Conservation (phyloP, 768 basidiomycete species). For the Auriculariales sp. region DNA sequence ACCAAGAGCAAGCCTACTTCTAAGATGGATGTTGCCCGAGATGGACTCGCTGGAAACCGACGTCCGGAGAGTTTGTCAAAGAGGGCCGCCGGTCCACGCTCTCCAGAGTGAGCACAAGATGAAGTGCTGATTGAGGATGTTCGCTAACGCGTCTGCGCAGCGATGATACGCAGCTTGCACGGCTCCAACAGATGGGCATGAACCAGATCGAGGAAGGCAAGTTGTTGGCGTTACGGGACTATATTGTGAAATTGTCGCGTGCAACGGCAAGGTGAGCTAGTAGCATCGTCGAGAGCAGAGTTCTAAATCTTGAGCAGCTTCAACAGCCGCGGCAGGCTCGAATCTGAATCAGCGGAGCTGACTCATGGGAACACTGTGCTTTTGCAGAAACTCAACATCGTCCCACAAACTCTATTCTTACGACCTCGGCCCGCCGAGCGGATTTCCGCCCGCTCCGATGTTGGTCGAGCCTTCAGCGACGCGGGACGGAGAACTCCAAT, state of each 20-base stretch:
- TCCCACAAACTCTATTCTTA: slow-evolving; percentile 84
- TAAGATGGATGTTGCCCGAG: slow-evolving; percentile 54
- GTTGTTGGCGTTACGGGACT: slow-evolving; percentile 76
- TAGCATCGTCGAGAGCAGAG: background rate
- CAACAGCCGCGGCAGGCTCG: slow-evolving; percentile 44
- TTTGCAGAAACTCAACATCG: slow-evolving; percentile 75
- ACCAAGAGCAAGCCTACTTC: slow-evolving; percentile 20
- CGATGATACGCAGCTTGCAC: slow-evolving; percentile 60
- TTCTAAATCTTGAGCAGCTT: slow-evolving; percentile 29
- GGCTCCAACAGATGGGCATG: slow-evolving; percentile 83
- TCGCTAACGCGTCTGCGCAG: slow-evolving; percentile 22
- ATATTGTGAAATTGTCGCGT: slow-evolving; percentile 71
- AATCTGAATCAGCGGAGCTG: slow-evolving; percentile 42
- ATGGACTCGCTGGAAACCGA: slow-evolving; percentile 53
- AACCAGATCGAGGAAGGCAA: slow-evolving; percentile 68
- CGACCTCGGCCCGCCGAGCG: slow-evolving; percentile 16
- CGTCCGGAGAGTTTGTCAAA: slow-evolving; percentile 23
- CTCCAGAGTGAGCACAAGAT: slow-evolving; percentile 49
- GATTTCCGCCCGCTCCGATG: slow-evolving; percentile 15
- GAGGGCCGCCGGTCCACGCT: slow-evolving; percentile 29
- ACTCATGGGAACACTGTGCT: slow-evolving; percentile 58
- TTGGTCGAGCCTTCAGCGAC: background rate
- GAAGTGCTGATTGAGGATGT: slow-evolving; percentile 21
- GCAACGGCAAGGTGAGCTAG: slow-evolving; percentile 58
- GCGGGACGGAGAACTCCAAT: background rate